phyloP scores from a whole-genome alignment of 2,329 filamentous ascomycete species.

The Beauveria varroae region DNA sequence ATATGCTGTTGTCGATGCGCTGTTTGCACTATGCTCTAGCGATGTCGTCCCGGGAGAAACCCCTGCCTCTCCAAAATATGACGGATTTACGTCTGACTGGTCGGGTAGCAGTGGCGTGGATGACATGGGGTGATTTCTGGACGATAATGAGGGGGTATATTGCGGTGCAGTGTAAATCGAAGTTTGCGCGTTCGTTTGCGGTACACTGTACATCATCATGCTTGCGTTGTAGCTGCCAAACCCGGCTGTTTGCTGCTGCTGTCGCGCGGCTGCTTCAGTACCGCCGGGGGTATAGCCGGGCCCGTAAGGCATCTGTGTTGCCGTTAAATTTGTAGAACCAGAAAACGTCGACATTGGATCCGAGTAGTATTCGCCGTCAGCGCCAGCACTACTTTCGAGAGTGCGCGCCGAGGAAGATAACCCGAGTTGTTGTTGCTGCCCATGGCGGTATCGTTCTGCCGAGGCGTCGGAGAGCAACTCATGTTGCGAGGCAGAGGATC shows the following conservation, averaged over 20 bases:
- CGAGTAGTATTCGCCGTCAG: slow-evolving; percentile 53
- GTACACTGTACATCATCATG: slow-evolving; percentile 74
- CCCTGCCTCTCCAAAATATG: background rate
- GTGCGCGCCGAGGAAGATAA: slow-evolving; percentile 40
- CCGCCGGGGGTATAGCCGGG: slow-evolving; percentile 56
- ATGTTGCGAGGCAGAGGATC: slow-evolving; percentile 35
- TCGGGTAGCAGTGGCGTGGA: background rate
- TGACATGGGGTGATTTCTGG: background rate
- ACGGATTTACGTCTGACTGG: background rate
- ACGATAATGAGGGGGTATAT: background rate
- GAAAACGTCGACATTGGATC: slow-evolving; percentile 45
- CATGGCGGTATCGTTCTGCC: slow-evolving; percentile 40
- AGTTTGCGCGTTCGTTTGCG: slow-evolving; percentile 52
- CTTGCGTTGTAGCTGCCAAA: slow-evolving; percentile 54
- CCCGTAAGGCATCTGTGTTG: slow-evolving; percentile 49
- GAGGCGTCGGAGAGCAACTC: slow-evolving; percentile 24
- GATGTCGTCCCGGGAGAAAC: background rate
- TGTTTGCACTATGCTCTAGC: background rate
- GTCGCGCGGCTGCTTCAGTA: slow-evolving; percentile 31
- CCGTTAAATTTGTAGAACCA: slow-evolving; percentile 47
- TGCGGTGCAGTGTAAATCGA: slow-evolving; percentile 69
- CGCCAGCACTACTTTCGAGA: slow-evolving; percentile 47
- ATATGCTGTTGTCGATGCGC: slow-evolving; percentile 38
- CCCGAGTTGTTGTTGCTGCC: slow-evolving; percentile 31
- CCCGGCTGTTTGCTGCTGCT: slow-evolving; percentile 37